phyloP scores from a whole-genome alignment of 306 rosid species.

The Ceratonia siliqua region DNA sequence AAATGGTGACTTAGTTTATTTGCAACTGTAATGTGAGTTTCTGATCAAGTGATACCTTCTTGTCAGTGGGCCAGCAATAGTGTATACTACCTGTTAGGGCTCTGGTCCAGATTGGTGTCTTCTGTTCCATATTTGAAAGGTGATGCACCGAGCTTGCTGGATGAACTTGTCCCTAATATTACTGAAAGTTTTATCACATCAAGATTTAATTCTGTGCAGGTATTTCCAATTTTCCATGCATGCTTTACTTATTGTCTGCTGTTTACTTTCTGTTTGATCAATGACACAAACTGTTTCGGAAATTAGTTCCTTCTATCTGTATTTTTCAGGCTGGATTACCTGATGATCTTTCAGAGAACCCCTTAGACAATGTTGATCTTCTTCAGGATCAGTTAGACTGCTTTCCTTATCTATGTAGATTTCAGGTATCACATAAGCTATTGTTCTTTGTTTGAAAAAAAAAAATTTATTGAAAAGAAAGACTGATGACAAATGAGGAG shows the following conservation, averaged over 20 bases:
- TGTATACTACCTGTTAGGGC: constrained; percentile 91
- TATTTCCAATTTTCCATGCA: constrained; percentile 38
- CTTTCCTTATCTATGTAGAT: constrained; percentile 92
- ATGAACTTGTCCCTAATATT: constrained; percentile 97
- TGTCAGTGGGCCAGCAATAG: constrained; percentile 99
- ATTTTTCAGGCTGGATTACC: constrained; percentile 74
- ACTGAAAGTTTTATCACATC: constrained; percentile 95
- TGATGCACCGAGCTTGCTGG: constrained; percentile 97
- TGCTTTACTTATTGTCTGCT: constrained; percentile 30
- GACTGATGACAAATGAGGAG: background rate
- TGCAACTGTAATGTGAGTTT: constrained; percentile 29
- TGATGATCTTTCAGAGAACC: constrained; percentile 96
- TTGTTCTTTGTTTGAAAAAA: background rate
- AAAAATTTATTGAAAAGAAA: constrained; percentile 3
- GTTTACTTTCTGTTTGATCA: constrained; percentile 22
- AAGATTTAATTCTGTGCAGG: constrained; percentile 96
- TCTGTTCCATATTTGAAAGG: constrained; percentile 99
- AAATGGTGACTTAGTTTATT: constrained; percentile 18
- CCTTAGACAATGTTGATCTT: constrained; percentile 95
- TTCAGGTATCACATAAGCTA: constrained; percentile 62
- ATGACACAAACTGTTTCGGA: constrained; percentile 12
- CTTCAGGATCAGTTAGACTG: constrained; percentile 98
- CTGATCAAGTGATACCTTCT: constrained; percentile 44
- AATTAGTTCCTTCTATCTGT: constrained; percentile 33
- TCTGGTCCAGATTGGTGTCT: constrained; percentile 98